Percentiles rank a stretch among this genome's conserved stretches.
These are phyloP conservation scores for Staphylotrichum longicolle DNA, from an alignment of 495 filamentous ascomycete genomes.

Conservation along the genomic window DNA sequence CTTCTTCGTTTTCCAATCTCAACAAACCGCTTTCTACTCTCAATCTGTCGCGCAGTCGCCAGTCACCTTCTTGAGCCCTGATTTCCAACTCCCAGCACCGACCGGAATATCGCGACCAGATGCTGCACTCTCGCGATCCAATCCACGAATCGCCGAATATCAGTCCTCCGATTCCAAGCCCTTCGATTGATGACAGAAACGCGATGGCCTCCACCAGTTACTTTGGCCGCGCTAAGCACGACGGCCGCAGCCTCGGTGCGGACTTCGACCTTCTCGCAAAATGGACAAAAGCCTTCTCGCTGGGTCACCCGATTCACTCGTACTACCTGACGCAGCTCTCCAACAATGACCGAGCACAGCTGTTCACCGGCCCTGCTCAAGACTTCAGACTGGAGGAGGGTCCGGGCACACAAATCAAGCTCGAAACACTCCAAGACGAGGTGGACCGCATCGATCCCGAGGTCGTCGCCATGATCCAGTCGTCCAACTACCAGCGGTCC, in stretches of 20 bases:
- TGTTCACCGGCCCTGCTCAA: constrained; percentile 21
- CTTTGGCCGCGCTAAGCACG: constrained; percentile 25
- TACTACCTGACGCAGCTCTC: constrained; percentile 28
- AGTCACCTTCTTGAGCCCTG: not conserved
- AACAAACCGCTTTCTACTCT: not conserved
- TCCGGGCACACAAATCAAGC: constrained; percentile 19
- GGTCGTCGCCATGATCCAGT: constrained; percentile 20
- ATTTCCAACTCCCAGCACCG: not conserved
- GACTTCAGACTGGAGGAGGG: constrained; percentile 20
- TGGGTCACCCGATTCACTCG: constrained; percentile 5
- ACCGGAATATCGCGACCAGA: not conserved
- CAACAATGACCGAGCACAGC: constrained; percentile 18
- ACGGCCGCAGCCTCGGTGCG: constrained; percentile 27
- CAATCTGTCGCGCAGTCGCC: not conserved
- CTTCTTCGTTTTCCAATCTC: not conserved
- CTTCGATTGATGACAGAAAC: constrained; percentile 18
- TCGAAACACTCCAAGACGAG: constrained; percentile 18
- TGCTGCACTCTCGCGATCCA: not conserved
- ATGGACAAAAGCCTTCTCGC: constrained; percentile 20
- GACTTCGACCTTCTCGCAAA: constrained; percentile 28
- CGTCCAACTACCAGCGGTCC: constrained; percentile 15
- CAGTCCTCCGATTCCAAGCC: not conserved
- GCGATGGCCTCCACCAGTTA: constrained; percentile 20
- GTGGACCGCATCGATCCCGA: constrained; percentile 20
- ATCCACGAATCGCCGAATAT: not conserved